phyloP scores from a whole-genome alignment of 495 filamentous ascomycete genomes.

The Aspergillus carlsbadensis region DNA sequence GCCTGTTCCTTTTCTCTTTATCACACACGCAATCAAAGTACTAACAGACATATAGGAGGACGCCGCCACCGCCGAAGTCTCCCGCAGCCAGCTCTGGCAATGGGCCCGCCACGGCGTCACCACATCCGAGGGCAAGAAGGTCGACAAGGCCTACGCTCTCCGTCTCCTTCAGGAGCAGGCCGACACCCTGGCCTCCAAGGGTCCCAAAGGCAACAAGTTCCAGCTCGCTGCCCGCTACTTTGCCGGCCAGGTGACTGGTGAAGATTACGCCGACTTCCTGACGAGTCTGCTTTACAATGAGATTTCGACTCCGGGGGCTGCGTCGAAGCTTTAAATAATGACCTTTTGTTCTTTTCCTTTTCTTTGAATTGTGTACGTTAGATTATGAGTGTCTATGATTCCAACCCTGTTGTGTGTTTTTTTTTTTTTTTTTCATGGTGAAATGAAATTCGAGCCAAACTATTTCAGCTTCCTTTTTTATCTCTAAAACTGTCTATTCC shows the following conservation, averaged over 20 bases:
- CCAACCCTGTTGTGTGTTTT: not conserved
- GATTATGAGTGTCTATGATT: conserved; percentile 7
- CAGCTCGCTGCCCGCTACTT: conserved; percentile 91
- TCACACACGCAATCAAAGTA: not conserved
- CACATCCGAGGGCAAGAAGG: conserved; percentile 85
- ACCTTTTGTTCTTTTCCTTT: not conserved
- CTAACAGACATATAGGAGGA: conserved; percentile 64
- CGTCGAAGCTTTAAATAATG: conserved; percentile 72
- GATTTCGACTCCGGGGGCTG: conserved; percentile 82
- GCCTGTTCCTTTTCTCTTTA: not conserved
- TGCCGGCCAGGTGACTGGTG: conserved; percentile 86
- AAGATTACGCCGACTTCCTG: conserved; percentile 97
- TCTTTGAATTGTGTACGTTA: not conserved
- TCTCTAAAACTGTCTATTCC: too few species aligned
- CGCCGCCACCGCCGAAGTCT: conserved; percentile 95
- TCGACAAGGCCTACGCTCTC: conserved; percentile 88
- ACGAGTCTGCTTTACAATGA: conserved; percentile 94
- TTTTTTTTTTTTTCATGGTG: not conserved
- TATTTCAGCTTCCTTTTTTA: not conserved
- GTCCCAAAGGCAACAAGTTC: conserved; percentile 88
- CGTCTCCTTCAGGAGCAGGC: conserved; percentile 86
- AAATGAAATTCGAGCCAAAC: not conserved
- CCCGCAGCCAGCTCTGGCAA: conserved; percentile 91
- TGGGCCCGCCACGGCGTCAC: conserved; percentile 85
- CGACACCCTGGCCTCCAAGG: conserved; percentile 69